Percentiles rank a stretch among this genome's conserved stretches.
phyloP scores from a whole-genome alignment of 2,329 filamentous ascomycete genomes.

The Fusarium musae region DNA sequence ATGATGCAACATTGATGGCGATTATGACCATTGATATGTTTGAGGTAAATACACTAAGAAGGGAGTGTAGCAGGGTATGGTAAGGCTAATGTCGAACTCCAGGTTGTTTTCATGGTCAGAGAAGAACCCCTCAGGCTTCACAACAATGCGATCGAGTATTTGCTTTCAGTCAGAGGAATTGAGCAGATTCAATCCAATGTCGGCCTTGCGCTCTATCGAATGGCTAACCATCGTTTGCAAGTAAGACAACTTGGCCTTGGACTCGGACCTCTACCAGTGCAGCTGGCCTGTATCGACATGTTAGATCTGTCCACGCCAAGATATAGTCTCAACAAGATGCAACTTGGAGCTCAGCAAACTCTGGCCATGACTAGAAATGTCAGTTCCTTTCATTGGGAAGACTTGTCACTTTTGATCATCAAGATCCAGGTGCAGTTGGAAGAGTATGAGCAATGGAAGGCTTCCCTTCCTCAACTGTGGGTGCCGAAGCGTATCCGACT shows the following conservation, averaged over 20 bases:
- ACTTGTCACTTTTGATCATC: not conserved
- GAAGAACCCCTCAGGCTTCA: not conserved
- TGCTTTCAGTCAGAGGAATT: not conserved
- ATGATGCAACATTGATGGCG: not conserved
- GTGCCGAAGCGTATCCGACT: not conserved
- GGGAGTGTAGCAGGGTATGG: accelerated
- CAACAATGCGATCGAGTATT: not conserved
- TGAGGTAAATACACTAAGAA: not conserved
- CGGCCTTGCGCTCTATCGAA: not conserved
- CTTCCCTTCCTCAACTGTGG: not conserved
- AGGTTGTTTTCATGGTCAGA: not conserved
- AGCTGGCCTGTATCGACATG: not conserved
- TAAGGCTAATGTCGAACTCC: accelerated
- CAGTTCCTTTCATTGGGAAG: not conserved
- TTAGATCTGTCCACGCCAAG: not conserved
- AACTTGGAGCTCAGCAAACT: not conserved
- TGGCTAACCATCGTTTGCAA: not conserved
- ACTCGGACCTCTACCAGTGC: not conserved
- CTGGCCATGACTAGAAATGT: not conserved
- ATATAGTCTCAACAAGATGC: not conserved
- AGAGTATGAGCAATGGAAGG: not conserved
- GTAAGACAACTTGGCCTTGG: not conserved
- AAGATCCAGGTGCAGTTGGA: not conserved
- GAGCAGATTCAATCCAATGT: not conserved
- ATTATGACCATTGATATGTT: not conserved